Evolutionary conservation across 805 yeast genomes (phyloP).

Genomic region (Jamesozyma spencerorum): DNA sequence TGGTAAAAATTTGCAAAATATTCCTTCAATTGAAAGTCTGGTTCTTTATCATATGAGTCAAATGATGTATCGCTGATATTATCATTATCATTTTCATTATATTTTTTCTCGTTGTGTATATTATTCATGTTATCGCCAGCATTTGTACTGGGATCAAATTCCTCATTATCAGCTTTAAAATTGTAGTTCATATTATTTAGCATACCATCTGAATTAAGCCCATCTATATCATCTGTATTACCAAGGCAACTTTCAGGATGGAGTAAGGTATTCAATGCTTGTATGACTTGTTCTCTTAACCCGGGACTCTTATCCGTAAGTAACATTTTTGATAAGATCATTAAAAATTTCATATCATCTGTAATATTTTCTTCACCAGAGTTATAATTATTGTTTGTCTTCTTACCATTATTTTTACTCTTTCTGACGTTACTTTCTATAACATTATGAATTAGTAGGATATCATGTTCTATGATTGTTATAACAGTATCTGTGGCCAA

Average conservation of each 20-base stretch:
- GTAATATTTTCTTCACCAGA: slow-evolving; percentile 1
- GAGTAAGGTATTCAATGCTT: slow-evolving; percentile 66
- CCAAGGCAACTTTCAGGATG: slow-evolving; percentile 41
- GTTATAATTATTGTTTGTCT: neutral
- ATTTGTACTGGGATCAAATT: neutral
- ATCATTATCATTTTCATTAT: slow-evolving; percentile 15
- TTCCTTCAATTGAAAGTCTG: slow-evolving; percentile 19
- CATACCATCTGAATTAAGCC: neutral
- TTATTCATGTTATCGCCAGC: neutral
- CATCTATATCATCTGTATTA: slow-evolving; percentile 8
- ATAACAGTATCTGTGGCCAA: slow-evolving; percentile 75
- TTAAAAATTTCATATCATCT: slow-evolving; percentile 50
- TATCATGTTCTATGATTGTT: slow-evolving; percentile 76
- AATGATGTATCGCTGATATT: slow-evolving; percentile 2
- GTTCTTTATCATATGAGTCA: slow-evolving; percentile 7
- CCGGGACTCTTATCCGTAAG: slow-evolving; percentile 60
- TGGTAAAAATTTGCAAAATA: slow-evolving; percentile 49
- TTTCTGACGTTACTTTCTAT: slow-evolving; percentile 6
- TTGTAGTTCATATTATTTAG: slow-evolving; percentile 6
- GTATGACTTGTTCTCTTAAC: slow-evolving; percentile 70
- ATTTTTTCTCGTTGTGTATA: neutral
- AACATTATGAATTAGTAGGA: slow-evolving; percentile 42
- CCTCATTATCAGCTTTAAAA: slow-evolving; percentile 1
- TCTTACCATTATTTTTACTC: neutral
- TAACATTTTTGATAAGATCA: slow-evolving; percentile 49